A percentile compares a stretch with the other conserved stretches of the same genome.
Evolutionary conservation across 1,139 yeast genomes (phyloP).

Genomic region (Hansenula sp.): DNA sequence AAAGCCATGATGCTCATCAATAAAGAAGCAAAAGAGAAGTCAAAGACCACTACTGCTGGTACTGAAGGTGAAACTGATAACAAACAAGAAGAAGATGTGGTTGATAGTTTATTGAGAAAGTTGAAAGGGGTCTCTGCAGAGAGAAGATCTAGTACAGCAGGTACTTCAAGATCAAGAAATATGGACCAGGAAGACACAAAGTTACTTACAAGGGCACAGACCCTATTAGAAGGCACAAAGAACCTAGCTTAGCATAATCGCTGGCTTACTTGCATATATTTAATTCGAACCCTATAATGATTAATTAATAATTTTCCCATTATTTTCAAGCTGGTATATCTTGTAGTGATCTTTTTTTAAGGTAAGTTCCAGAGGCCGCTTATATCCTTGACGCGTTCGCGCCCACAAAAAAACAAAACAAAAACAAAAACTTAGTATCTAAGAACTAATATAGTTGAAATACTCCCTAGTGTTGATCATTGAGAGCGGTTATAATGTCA

Average conservation of each 20-base stretch:
- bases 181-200: slow-evolving; percentile 11
- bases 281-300: no score
- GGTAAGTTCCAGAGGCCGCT: no score
- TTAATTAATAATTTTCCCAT: no score
- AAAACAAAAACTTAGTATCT: no score
- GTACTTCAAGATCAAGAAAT: slow-evolving; percentile 18
- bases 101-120: slow-evolving; percentile 70
- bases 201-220: slow-evolving; percentile 19
- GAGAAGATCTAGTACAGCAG: slow-evolving; percentile 16
- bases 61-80: slow-evolving; percentile 17
- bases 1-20: slow-evolving; percentile 44
- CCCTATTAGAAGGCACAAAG: slow-evolving; percentile 21
- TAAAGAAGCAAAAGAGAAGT: slow-evolving; percentile 21
- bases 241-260: slow-evolving; percentile 17
- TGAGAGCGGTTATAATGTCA: slow-evolving; percentile 20
- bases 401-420: no score
- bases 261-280: no score
- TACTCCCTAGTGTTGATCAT: no score
- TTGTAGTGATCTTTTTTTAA: no score
- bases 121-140: slow-evolving; percentile 67
- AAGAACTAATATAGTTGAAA: no score
- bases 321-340: no score
- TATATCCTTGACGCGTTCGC: no score
- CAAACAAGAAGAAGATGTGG: slow-evolving; percentile 38
- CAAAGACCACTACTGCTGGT: slow-evolving; percentile 18